Base-by-base conservation (phyloP, 2,329 filamentous ascomycete species). In the Hypoxylon sp. region DNA sequence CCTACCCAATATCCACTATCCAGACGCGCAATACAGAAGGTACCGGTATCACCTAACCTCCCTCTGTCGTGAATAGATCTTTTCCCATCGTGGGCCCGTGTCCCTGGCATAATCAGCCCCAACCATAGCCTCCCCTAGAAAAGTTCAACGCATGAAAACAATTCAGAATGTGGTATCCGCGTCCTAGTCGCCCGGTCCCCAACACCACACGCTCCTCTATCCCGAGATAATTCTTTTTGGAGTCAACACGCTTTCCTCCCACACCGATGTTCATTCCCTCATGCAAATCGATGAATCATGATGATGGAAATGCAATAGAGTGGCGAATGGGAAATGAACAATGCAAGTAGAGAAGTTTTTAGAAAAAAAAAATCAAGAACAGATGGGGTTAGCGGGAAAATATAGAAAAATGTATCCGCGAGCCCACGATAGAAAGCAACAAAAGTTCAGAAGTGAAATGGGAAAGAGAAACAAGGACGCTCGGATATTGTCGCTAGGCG, bases 171-270 rank as follows among this genome's bases (percentile, higher is more conserved):
- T 66, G 60, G 63, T 66, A 61, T 63, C 61, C 47, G 60, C 61
- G 52, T 39, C 53, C 52, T 57, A 59, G 56, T 46, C 45, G 14
- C 14, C 43, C 50, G 14, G 48, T 25, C 50, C 55, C 43, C 39
- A 69, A 66, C 63, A 66, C 59, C 59, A 23, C 57, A 46, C 46
- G 39, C 51, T 41, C 32, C 37, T 69, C 56, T 66, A 66, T 59
- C 3, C 58, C 34, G n/a, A 50, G 25, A 37, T 25, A 32, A 60
- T 34, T 62, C 29, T 50, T 56, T 66, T 63, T 52, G 45, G 8
- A 63, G 32, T 62, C 34, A 29, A 57, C 29, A 46, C 46, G 55
- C 55, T 54, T n/a, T 63, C 55, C 55, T 48, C 48, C 55, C 45
- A 30, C 37, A 57, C 53, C 25, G 29, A 54, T 47, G 25, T 45